These are phyloP conservation scores for Triticum dicoccoides DNA, from an alignment of 176 grass and related monocot species.

Conservation along the genomic window DNA sequence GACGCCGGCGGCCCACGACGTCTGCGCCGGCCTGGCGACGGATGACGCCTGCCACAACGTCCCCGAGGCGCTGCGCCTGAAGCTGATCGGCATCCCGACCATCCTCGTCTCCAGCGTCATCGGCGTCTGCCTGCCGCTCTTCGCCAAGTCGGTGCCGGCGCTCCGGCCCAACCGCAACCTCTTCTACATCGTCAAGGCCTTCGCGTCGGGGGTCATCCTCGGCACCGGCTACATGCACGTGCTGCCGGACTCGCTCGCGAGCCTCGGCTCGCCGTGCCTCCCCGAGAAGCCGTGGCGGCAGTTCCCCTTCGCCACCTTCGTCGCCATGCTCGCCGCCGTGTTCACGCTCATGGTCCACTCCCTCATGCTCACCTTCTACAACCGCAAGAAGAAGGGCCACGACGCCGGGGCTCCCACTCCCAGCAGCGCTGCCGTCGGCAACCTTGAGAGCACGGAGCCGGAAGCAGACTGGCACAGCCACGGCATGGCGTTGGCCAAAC, in stretches of 20 bases:
- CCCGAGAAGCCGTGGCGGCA: conserved; percentile 40
- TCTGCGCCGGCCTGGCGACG: neutral
- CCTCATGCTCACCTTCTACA: conserved; percentile 62
- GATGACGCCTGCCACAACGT: conserved; percentile 43
- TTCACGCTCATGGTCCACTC: conserved; percentile 73
- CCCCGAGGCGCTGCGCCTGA: conserved; percentile 56
- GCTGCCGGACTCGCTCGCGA: conserved; percentile 61
- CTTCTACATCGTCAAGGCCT: conserved; percentile 73
- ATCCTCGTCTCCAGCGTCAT: conserved; percentile 53
- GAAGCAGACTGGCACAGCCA: neutral
- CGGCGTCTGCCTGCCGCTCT: conserved; percentile 69
- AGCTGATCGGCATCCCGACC: conserved; percentile 59
- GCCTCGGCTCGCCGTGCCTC: conserved; percentile 54
- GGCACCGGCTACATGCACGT: conserved; percentile 80
- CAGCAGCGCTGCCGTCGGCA: neutral
- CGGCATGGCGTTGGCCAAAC: neutral
- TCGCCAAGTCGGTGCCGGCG: conserved; percentile 46
- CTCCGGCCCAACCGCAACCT: conserved; percentile 59
- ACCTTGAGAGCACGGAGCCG: conserved; percentile 26
- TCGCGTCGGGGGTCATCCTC: conserved; percentile 78
- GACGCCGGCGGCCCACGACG: neutral
- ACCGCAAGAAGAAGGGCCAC: neutral
- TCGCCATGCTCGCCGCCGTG: conserved; percentile 71
- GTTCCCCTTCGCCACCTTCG: conserved; percentile 64
- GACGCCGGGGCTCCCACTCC: no score